Conservation (phyloP, 345 rosid genomes). For the sweet orange (Citrus sinensis) region DVS_A1.0 CM039162.1:2222001-2222500, state of each 20-base stretch:
- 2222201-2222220: slow-evolving; percentile 86
- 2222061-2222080: slow-evolving; percentile 79
- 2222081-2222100: slow-evolving; percentile 54
- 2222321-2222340: slow-evolving; percentile 98
- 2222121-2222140: slow-evolving; percentile 51
- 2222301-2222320: slow-evolving; percentile 88
- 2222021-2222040: slow-evolving; percentile 51
- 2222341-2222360: slow-evolving; percentile 96
- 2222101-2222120: slow-evolving; percentile 84
- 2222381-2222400: slow-evolving; percentile 83
- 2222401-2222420: slow-evolving; percentile 78
- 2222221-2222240: slow-evolving; percentile 96
- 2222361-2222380: slow-evolving; percentile 65
- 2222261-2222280: slow-evolving; percentile 69
- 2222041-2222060: slow-evolving; percentile 59
- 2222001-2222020: slow-evolving; percentile 68
- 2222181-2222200: neutral
- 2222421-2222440: slow-evolving; percentile 95
- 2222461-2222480: neutral
- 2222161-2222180: neutral
- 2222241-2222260: slow-evolving; percentile 66
- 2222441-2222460: neutral
- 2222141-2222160: neutral
- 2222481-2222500: neutral
- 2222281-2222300: slow-evolving; percentile 78